These are phyloP conservation scores for Liriodendron chinense DNA, from an alignment of 164 flowering plant species.

Conservation along the genomic window DNA sequence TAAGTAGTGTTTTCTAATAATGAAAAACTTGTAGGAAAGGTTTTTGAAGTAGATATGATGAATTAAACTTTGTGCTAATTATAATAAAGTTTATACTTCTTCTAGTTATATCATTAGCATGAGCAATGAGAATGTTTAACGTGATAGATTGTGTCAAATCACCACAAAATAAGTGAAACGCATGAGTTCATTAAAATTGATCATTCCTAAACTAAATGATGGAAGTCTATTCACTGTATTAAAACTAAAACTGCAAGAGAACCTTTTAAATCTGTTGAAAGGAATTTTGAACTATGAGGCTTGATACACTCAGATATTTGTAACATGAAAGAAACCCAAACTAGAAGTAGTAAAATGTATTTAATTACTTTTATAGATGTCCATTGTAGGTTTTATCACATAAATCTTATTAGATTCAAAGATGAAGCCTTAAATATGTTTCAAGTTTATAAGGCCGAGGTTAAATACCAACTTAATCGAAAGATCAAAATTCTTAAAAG, in stretches of 20 bases:
- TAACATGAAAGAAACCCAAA: conserved; percentile 6
- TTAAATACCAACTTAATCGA: not conserved
- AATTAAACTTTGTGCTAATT: not conserved
- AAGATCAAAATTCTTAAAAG: not conserved
- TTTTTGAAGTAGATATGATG: not conserved
- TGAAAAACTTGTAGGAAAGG: conserved; percentile 12
- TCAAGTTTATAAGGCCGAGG: not conserved
- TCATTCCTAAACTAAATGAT: not conserved
- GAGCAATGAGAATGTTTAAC: conserved; percentile 7
- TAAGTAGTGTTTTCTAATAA: conserved; percentile 8
- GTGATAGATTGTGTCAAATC: conserved; percentile 13
- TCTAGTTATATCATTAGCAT: not conserved
- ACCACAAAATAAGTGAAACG: not conserved
- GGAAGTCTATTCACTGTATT: conserved; percentile 11
- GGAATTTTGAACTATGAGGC: conserved; percentile 1
- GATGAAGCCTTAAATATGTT: conserved; percentile 1
- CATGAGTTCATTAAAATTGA: conserved; percentile 11
- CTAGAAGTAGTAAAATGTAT: conserved; percentile 11
- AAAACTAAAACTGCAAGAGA: conserved; percentile 7
- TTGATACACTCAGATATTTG: conserved; percentile 15
- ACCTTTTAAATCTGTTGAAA: not conserved
- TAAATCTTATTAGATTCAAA: conserved; percentile 10
- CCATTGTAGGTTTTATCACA: conserved; percentile 1
- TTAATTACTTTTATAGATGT: conserved; percentile 13
- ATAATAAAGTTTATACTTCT: conserved; percentile 5